Evolutionary conservation across 139 green algal genomes (phyloP), one percentile per base, ranked within the genome.

Genomic region (Asterochloris erici): DNA sequence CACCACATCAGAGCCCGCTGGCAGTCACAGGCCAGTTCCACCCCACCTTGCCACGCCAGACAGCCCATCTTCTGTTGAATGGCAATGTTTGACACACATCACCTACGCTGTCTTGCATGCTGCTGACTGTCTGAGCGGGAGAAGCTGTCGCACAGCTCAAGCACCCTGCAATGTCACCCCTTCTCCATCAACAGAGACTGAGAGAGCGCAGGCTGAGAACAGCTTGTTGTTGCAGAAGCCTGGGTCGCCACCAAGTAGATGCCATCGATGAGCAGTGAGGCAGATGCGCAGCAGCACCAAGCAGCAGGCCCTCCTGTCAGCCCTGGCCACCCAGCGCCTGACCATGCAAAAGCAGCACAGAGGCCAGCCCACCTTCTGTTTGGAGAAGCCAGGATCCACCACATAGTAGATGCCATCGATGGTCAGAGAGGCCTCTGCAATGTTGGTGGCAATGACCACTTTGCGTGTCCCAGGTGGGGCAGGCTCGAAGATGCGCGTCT

Each of bases 341-440:
- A 73, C 19, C 21, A 26, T 24, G 6, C 66, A 73, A 9, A 73
- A 1, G 68, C 68, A 74, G 12, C 14, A n/a, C 38, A 54, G 38
- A 54, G 38, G 38, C 38, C 38, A 54, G 38, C 38, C 38, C 38
- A 54, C 38, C 87, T 97, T 92, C 76, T 92, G 89, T 79, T 91
- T 90, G 80, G 84, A 83, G 81, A 94, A 91, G 62, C 95, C 94
- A 17, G 91, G 91, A 85, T 99, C 96, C 15, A 99, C 93, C 1
- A 99, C 96, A 82, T 98, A 99, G 86, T 98, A 98, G 88, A 99
- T 98, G 84, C 97, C 97, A 84, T 99, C 97, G 74, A 99, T 99
- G 64, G 97, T 99, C 24, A 99, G 91, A 0, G 90, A 97, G 19
- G 97, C 95, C 86, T 99, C 97, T 0, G 97, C 97, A 79, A 99